Evolutionary conservation across 148 eudicot species (phyloP).

Genomic region (Persicaria maculosa): DNA sequence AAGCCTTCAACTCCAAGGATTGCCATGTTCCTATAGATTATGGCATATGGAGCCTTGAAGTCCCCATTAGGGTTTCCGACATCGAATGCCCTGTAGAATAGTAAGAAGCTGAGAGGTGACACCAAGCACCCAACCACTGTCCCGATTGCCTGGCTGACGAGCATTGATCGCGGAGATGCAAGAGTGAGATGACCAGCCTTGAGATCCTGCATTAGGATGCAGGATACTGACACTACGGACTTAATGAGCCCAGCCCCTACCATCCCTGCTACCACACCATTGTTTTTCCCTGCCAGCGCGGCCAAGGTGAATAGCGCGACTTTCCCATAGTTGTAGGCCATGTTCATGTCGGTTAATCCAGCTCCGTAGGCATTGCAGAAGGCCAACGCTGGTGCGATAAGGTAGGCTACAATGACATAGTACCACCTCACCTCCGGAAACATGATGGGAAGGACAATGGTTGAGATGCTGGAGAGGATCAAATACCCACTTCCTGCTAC

Average conservation of each 20-base stretch:
- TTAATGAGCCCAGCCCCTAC: slow-evolving; percentile 73
- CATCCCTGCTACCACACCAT: slow-evolving; percentile 68
- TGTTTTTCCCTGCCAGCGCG: slow-evolving; percentile 39
- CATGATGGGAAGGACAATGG: slow-evolving; percentile 45
- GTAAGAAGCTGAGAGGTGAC: slow-evolving; percentile 51
- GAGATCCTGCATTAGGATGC: slow-evolving; percentile 62
- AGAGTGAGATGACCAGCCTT: slow-evolving; percentile 68
- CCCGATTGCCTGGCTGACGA: slow-evolving; percentile 61
- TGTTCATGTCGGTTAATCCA: slow-evolving; percentile 78
- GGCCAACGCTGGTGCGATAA: slow-evolving; percentile 53
- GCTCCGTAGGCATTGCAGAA: slow-evolving; percentile 83
- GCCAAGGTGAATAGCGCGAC: slow-evolving; percentile 68
- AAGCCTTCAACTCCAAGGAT: slow-evolving; percentile 70
- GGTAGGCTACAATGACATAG: slow-evolving; percentile 48
- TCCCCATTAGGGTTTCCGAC: slow-evolving; percentile 56
- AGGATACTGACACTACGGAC: slow-evolving; percentile 55
- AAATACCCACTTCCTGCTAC: slow-evolving; percentile 46
- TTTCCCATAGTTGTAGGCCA: slow-evolving; percentile 76
- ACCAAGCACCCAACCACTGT: slow-evolving; percentile 61
- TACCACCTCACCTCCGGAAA: slow-evolving; percentile 66
- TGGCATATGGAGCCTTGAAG: slow-evolving; percentile 67
- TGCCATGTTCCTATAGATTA: slow-evolving; percentile 70
- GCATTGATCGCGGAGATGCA: slow-evolving; percentile 69
- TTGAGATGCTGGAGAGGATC: slow-evolving; percentile 45
- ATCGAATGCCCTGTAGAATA: slow-evolving; percentile 63